Evolutionary conservation across 2,329 filamentous ascomycete species (phyloP).

Genomic region (Colletotrichum sp.): DNA sequence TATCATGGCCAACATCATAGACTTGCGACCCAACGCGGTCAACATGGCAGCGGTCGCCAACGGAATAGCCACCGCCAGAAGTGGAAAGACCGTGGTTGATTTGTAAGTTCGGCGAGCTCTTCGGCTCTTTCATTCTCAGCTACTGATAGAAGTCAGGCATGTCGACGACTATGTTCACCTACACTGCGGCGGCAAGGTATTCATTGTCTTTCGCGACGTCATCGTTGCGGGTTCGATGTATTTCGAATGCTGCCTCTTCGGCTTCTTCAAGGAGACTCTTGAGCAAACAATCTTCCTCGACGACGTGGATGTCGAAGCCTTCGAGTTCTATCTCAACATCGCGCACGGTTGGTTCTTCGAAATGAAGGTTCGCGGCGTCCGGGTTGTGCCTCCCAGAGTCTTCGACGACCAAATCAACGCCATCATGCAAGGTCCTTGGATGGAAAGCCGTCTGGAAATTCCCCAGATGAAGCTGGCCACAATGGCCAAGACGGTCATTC

Average conservation of each 20-base stretch:
- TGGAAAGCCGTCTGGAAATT: background rate
- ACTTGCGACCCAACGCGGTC: background rate
- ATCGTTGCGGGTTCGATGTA: slow-evolving; percentile 8
- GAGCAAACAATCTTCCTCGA: background rate
- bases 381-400: background rate
- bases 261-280: slow-evolving; percentile 7
- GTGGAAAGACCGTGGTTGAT: background rate
- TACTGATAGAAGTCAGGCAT: background rate
- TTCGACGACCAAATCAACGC: background rate
- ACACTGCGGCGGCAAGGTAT: background rate
- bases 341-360: slow-evolving; percentile 16
- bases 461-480: background rate
- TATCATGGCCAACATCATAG: background rate
- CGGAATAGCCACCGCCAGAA: background rate
- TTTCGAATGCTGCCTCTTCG: background rate
- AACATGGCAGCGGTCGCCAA: background rate
- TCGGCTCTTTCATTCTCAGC: background rate
- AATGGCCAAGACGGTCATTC: background rate
- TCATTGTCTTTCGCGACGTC: slow-evolving; percentile 12
- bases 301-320: background rate
- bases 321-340: slow-evolving; percentile 6
- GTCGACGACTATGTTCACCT: background rate
- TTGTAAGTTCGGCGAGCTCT: background rate
- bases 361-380: slow-evolving; percentile 5
- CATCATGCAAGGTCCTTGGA: background rate